phyloP scores from a whole-genome alignment of 805 yeast genomes.

The Diddensiella caesifluorescens region DNA sequence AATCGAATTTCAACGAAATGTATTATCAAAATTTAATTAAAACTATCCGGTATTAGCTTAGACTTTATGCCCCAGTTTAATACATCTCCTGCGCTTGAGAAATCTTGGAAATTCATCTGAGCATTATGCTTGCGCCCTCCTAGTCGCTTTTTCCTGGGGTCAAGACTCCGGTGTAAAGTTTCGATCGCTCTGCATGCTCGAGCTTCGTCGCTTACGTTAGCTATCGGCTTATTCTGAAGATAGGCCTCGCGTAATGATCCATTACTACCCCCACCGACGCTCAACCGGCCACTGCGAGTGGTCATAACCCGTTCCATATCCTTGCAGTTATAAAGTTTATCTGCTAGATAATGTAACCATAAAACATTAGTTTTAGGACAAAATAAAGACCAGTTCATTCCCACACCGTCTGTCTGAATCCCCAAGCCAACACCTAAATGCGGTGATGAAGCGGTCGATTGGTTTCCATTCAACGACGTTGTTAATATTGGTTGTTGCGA shows the following conservation, averaged over 20 bases:
- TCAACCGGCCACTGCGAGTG: slow-evolving; percentile 22
- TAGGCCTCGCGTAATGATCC: slow-evolving; percentile 19
- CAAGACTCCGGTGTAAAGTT: slow-evolving; percentile 19
- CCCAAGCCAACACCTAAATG: not conserved
- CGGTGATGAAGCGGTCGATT: not conserved
- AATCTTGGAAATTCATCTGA: slow-evolving; percentile 23
- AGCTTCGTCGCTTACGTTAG: slow-evolving; percentile 15
- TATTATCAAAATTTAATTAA: too few species aligned
- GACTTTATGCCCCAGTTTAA: slow-evolving; percentile 23
- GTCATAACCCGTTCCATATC: slow-evolving; percentile 19
- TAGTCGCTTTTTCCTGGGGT: slow-evolving; percentile 25
- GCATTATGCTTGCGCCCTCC: slow-evolving; percentile 14
- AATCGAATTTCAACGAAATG: too few species aligned
- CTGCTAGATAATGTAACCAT: slow-evolving; percentile 62
- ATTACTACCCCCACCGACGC: slow-evolving; percentile 19
- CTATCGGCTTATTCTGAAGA: slow-evolving; percentile 11
- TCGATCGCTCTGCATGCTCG: slow-evolving; percentile 21
- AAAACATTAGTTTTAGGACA: slow-evolving; percentile 49
- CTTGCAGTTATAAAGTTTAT: slow-evolving; percentile 43
- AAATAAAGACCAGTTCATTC: slow-evolving; percentile 45
- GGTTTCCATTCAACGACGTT: not conserved
- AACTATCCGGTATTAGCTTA: slow-evolving; percentile 11
- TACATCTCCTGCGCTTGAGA: slow-evolving; percentile 22
- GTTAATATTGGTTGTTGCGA: slow-evolving; percentile 10
- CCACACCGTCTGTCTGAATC: too few species aligned